Conservation (phyloP, 768 basidiomycete genomes). For the Chlorophyllum brunneum region DNA sequence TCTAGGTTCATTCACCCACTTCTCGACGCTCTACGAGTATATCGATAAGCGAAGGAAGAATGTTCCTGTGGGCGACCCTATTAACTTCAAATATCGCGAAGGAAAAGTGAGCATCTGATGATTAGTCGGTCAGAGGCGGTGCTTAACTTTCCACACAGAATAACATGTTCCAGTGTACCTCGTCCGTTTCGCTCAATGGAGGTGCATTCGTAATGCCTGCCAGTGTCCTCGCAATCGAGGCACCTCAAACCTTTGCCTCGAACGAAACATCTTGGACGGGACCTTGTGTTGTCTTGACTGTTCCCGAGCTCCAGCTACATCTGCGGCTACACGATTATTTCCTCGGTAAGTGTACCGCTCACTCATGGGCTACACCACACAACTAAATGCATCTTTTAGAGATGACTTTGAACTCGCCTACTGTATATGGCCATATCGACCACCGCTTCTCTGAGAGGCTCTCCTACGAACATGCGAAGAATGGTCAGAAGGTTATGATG, state of each 20-base stretch:
- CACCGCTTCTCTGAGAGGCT: conserved; percentile 35
- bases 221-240: conserved; percentile 61
- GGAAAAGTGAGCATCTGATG: conserved; percentile 52
- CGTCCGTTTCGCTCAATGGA: conserved; percentile 48
- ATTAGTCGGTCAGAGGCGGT: not conserved
- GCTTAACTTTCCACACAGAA: conserved; percentile 40
- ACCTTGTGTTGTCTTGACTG: conserved; percentile 46
- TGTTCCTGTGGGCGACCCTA: conserved; percentile 73
- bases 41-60: conserved; percentile 59
- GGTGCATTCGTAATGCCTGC: conserved; percentile 62
- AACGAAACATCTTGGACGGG: conserved; percentile 36
- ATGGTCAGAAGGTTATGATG: conserved; percentile 36
- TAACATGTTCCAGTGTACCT: conserved; percentile 77
- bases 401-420: conserved; percentile 70
- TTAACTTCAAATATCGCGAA: conserved; percentile 73
- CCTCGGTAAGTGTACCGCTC: conserved; percentile 57
- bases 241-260: not conserved
- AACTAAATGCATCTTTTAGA: conserved; percentile 40
- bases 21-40: conserved; percentile 84
- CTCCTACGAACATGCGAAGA: conserved; percentile 6
- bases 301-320: conserved; percentile 72
- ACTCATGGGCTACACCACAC: not conserved
- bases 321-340: conserved; percentile 82
- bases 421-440: conserved; percentile 50
- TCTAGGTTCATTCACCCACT: conserved; percentile 91